These are phyloP conservation scores for Alternaria panax DNA, from an alignment of 2,329 filamentous ascomycete species.

Conservation along the genomic window DNA sequence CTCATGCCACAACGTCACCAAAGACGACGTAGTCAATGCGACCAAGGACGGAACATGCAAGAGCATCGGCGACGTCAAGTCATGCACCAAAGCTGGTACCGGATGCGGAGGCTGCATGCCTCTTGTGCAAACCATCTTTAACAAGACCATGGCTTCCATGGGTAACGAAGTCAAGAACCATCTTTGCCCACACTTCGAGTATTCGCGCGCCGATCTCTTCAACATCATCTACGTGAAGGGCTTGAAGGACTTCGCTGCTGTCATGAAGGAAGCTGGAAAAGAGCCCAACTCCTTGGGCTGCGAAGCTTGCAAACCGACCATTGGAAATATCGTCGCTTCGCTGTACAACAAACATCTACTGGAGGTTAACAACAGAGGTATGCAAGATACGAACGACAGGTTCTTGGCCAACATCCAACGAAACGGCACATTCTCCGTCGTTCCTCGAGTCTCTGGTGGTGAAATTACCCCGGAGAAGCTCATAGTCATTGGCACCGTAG, in stretches of 20 bases:
- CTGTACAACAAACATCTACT: slow-evolving; percentile 86
- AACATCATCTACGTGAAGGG: slow-evolving; percentile 86
- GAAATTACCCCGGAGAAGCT: slow-evolving; percentile 89
- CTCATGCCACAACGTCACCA: slow-evolving; percentile 91
- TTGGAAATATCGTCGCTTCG: slow-evolving; percentile 81
- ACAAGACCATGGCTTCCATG: slow-evolving; percentile 83
- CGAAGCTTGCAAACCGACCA: slow-evolving; percentile 83
- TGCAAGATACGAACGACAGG: slow-evolving; percentile 90
- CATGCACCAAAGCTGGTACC: slow-evolving; percentile 89
- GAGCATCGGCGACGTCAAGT: slow-evolving; percentile 81
- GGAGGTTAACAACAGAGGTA: slow-evolving; percentile 71
- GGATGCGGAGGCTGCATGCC: slow-evolving; percentile 92
- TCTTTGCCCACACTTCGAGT: slow-evolving; percentile 82
- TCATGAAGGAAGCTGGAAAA: slow-evolving; percentile 81
- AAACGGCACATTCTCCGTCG: slow-evolving; percentile 88
- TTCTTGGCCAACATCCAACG: slow-evolving; percentile 90
- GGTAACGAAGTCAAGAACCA: slow-evolving; percentile 88
- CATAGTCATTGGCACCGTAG: slow-evolving; percentile 82
- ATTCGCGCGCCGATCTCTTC: slow-evolving; percentile 87
- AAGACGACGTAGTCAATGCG: slow-evolving; percentile 75
- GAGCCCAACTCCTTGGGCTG: slow-evolving; percentile 78
- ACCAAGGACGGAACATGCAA: slow-evolving; percentile 84
- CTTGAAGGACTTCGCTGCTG: slow-evolving; percentile 72
- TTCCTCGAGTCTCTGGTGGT: slow-evolving; percentile 81
- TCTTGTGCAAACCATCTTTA: slow-evolving; percentile 87